Evolutionary conservation across 2,329 filamentous ascomycete genomes (phyloP), one percentile per base, ranked within the genome.

Genomic region (Colletotrichum sp.): DNA sequence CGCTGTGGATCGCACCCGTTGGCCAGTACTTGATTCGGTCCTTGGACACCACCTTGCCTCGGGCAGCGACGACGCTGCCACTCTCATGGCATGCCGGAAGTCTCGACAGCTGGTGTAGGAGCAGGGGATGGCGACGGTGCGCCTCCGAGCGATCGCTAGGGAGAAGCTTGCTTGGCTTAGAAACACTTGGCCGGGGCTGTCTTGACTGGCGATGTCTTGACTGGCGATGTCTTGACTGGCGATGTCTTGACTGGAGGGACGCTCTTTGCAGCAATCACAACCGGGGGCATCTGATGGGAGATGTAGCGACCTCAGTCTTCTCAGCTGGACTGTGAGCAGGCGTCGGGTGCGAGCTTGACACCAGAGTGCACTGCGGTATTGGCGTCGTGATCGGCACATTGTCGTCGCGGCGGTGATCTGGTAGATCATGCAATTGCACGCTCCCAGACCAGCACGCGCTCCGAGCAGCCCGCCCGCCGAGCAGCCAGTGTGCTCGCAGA

Each of bases 131-230:
- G 73, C 11, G 69, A 75, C n/a, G 4, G 52, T 15, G 63, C 64
- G 28, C 36, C 63, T 22, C n/a, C 72, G 19, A 22, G 59, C 12
- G 36, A 19, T 15, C 34, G 61, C 16, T 64, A 74, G 7, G 78
- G 78, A 30, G 79, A 79, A 25, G 79, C 71, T 60, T 74, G 71
- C 68, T 82, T 81, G 30, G 75, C 72, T 16, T 79, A 79, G 15
- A 81, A 80, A 8, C 39, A 68, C 61, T 72, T 78, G n/a, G 22
- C 27, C 8, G 77, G 76, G 12, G 79, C 78, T 27, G 74, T 75
- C n/a, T n/a, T n/a, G n/a, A n/a, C n/a, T n/a, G n/a, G n/a, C n/a
- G n/a, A n/a, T n/a, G n/a, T n/a, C 69, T 78, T 77, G 25, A 77
- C 27, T 3, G 5, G 32, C 32, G 32, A 34, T 13, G 32, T 34